phyloP scores from a whole-genome alignment of 805 yeast species.

The Jamesozyma jinghongensis region DNA sequence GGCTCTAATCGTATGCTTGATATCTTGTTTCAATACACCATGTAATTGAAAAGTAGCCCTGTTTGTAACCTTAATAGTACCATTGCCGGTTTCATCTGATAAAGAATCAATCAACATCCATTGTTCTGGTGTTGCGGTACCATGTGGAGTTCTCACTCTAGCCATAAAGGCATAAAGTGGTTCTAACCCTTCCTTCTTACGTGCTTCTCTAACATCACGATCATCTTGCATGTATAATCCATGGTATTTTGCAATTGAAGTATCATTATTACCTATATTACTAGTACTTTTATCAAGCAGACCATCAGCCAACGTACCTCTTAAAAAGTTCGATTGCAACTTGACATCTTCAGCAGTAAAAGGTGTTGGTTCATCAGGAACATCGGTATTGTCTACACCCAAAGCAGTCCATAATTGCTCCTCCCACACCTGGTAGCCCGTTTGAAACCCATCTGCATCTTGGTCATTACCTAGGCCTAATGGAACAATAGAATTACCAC shows the following conservation, averaged over 20 bases:
- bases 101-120: constrained; percentile 81
- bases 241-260: constrained; percentile 92
- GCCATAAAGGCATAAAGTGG: constrained; percentile 98
- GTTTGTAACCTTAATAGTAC: constrained; percentile 88
- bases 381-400: constrained; percentile 74
- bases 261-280: constrained; percentile 82
- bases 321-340: constrained; percentile 70
- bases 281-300: constrained; percentile 76
- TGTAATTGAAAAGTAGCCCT: constrained; percentile 96
- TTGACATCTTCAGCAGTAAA: constrained; percentile 95
- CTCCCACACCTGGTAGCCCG: constrained; percentile 89
- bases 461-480: constrained; percentile 94
- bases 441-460: constrained; percentile 89
- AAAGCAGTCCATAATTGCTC: constrained; percentile 75
- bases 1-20: constrained; percentile 86
- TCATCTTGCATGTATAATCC: constrained; percentile 99
- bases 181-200: constrained; percentile 86
- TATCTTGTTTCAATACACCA: constrained; percentile 82
- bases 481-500: constrained; percentile 64
- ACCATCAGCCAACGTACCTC: constrained; percentile 91
- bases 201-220: constrained; percentile 87
- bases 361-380: constrained; percentile 86
- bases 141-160: constrained; percentile 91
- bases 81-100: constrained; percentile 77
- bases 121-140: constrained; percentile 77